Percentiles rank a stretch among this genome's conserved stretches.
Conservation (phyloP, 768 basidiomycete species). For the Saitozyma podzolica region DNA sequence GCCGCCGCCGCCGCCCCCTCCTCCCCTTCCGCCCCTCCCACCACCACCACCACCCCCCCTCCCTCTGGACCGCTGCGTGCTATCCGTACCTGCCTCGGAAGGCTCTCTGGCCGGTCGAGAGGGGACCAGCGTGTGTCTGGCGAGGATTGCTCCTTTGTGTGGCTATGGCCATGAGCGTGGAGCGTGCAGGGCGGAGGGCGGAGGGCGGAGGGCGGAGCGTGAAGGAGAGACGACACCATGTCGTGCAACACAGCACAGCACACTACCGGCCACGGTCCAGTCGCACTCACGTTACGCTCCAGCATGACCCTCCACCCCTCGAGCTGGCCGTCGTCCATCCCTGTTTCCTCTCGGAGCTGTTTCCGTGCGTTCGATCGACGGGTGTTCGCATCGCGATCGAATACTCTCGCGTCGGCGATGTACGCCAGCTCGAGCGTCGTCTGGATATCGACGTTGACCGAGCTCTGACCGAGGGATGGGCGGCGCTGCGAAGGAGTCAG, state of each 20-base stretch:
- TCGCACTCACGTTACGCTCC: slow-evolving; percentile 72
- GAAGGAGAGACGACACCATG: not conserved
- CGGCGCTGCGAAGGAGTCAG: not conserved
- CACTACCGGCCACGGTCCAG: not conserved
- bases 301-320: slow-evolving; percentile 92
- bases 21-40: slow-evolving; percentile 52
- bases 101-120: not conserved
- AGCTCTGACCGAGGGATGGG: not conserved
- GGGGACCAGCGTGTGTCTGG: slow-evolving; percentile 20
- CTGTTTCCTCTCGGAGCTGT: slow-evolving; percentile 69
- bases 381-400: slow-evolving; percentile 73
- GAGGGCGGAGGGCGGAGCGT: no score
- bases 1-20: slow-evolving; percentile 36
- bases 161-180: slow-evolving; percentile 21
- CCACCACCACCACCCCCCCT: slow-evolving; percentile 17
- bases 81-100: not conserved
- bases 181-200: no score
- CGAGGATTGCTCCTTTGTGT: slow-evolving; percentile 45
- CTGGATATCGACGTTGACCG: slow-evolving; percentile 53
- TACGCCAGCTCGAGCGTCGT: slow-evolving; percentile 75
- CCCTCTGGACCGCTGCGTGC: not conserved
- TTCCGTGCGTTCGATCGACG: slow-evolving; percentile 67
- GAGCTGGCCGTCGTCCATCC: slow-evolving; percentile 74
- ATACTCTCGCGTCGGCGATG: slow-evolving; percentile 69
- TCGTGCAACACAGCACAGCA: not conserved